A percentile compares a stretch with the other conserved stretches of the same genome.
Evolutionary conservation across 2,329 filamentous ascomycete genomes (phyloP).

Genomic region (Nectriaceae sp.): DNA sequence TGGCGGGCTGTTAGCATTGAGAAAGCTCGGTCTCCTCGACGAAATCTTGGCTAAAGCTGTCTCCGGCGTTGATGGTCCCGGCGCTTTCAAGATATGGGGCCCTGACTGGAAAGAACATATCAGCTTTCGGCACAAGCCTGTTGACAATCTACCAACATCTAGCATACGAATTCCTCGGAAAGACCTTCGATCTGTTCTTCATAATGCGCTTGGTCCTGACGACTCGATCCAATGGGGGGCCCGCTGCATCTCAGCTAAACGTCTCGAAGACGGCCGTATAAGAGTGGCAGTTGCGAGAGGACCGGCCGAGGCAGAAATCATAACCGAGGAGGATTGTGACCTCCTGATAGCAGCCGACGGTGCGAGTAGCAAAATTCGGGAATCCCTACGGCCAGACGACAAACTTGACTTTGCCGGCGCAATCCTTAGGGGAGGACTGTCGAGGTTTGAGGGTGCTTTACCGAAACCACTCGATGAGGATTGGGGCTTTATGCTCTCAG

Average conservation of each 20-base stretch:
- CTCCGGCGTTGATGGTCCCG: slow-evolving; percentile 30
- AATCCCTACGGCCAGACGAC: slow-evolving; percentile 40
- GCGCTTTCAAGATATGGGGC: slow-evolving; percentile 44
- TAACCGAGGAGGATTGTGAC: slow-evolving; percentile 35
- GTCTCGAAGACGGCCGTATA: slow-evolving; percentile 25
- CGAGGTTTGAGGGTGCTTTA: slow-evolving; percentile 36
- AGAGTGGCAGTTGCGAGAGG: slow-evolving; percentile 20
- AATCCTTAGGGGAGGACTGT: slow-evolving; percentile 39
- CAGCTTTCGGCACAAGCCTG: slow-evolving; percentile 32
- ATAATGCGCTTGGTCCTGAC: slow-evolving; percentile 23
- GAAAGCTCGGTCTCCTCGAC: slow-evolving; percentile 41
- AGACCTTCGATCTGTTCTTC: slow-evolving; percentile 36
- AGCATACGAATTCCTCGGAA: slow-evolving; percentile 40
- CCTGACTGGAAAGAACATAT: slow-evolving; percentile 36
- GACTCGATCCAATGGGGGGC: slow-evolving; percentile 29
- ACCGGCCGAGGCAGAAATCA: neutral
- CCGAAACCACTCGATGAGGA: slow-evolving; percentile 36
- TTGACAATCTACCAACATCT: slow-evolving; percentile 35
- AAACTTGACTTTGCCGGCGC: slow-evolving; percentile 41
- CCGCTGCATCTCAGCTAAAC: slow-evolving; percentile 24
- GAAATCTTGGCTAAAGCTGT: slow-evolving; percentile 32
- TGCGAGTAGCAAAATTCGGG: slow-evolving; percentile 42
- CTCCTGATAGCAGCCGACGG: slow-evolving; percentile 49
- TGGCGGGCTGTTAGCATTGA: slow-evolving; percentile 39
- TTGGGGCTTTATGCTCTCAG: slow-evolving; percentile 44